Conservation (phyloP, 495 filamentous ascomycete genomes). For the Penicillium verhagenii region DNA sequence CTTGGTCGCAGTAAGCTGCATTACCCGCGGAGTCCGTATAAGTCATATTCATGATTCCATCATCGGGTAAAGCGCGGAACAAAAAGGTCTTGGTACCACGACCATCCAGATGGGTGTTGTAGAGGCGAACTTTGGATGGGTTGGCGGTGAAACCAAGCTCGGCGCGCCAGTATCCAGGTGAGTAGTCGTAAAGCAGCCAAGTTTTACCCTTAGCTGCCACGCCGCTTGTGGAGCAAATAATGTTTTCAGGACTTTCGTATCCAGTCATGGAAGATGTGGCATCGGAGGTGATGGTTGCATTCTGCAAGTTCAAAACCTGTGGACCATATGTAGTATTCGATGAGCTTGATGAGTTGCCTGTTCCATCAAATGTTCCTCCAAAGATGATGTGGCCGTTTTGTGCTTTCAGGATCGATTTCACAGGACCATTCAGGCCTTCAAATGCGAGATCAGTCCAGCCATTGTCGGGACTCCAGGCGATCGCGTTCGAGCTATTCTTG, state of each 20-base stretch:
- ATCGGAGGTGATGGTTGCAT: conserved; percentile 68
- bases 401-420: conserved; percentile 78
- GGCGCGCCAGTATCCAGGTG: conserved; percentile 81
- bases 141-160: conserved; percentile 76
- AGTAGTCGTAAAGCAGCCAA: conserved; percentile 80
- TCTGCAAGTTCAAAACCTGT: conserved; percentile 81
- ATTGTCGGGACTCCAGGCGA: conserved; percentile 68
- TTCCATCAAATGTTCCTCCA: conserved; percentile 84
- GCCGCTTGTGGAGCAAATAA: conserved; percentile 75
- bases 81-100: conserved; percentile 85
- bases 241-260: conserved; percentile 76
- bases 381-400: conserved; percentile 83
- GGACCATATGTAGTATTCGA: conserved; percentile 54
- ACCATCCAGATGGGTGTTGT: conserved; percentile 85
- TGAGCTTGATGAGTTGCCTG: conserved; percentile 70
- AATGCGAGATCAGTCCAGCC: conserved; percentile 87
- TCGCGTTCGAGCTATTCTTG: conserved; percentile 80
- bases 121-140: conserved; percentile 82
- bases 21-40: conserved; percentile 71
- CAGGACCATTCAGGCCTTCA: conserved; percentile 90
- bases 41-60: conserved; percentile 95
- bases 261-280: conserved; percentile 59
- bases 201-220: conserved; percentile 66
- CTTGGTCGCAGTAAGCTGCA: conserved; percentile 67
- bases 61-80: conserved; percentile 75